These are phyloP conservation scores for Rhododendron ovatum DNA, from an alignment of 148 eudicot genomes.

Conservation along the genomic window DNA sequence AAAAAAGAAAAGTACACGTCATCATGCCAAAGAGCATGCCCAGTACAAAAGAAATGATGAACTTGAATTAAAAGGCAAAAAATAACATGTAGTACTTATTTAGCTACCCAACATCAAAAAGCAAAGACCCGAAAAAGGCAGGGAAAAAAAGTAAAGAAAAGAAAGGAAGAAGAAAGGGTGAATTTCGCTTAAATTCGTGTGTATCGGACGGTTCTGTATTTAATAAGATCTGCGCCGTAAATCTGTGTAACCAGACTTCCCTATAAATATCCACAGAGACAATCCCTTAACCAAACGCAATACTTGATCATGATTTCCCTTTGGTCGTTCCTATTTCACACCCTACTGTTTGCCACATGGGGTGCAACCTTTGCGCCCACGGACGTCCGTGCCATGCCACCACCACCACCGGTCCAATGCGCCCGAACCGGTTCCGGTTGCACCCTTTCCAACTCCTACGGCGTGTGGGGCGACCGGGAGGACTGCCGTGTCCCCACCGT, in stretches of 20 bases:
- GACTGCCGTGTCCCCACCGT: conserved; percentile 34
- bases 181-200: no score
- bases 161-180: neutral
- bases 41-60: neutral
- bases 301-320: neutral
- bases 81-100: neutral
- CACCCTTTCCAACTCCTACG: conserved; percentile 59
- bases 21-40: neutral
- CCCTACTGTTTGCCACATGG: neutral
- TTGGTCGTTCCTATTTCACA: neutral
- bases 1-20: neutral
- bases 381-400: conserved; percentile 38
- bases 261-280: neutral
- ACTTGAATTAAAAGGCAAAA: neutral
- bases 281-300: neutral
- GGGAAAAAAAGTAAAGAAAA: no score
- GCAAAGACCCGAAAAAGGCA: neutral
- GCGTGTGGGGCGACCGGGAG: conserved; percentile 66
- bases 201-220: neutral
- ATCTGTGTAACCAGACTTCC: neutral
- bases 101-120: neutral
- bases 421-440: conserved; percentile 38
- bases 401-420: conserved; percentile 54
- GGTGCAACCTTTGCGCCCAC: neutral
- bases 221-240: no score